Conservation (phyloP, 768 basidiomycete species). For the Mycena crocata region DNA sequence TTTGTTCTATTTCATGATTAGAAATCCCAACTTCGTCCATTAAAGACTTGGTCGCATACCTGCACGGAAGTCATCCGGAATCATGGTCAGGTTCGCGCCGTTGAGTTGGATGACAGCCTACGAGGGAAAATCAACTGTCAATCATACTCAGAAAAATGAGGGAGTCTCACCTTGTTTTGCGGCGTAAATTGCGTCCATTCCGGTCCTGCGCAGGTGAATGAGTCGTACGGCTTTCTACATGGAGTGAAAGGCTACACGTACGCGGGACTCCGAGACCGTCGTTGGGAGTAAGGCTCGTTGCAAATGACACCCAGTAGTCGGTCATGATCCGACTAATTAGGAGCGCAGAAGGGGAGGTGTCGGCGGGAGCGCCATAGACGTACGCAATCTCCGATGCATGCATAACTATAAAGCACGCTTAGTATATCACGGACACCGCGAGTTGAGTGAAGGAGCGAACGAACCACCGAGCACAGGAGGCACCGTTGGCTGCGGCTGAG, state of each 20-base stretch:
- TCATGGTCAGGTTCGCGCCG: constrained; percentile 32
- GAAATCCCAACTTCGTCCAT: background rate
- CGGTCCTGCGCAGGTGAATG: constrained; percentile 12
- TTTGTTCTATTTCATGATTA: constrained; percentile 29
- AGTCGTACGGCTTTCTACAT: background rate
- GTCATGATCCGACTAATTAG: constrained; percentile 51
- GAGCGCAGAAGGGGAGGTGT: constrained; percentile 19
- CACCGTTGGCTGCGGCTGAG: constrained; percentile 42
- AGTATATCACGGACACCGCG: constrained; percentile 29
- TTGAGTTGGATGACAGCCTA: constrained; percentile 39
- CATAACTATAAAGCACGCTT: constrained; percentile 34
- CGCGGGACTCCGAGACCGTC: constrained; percentile 52
- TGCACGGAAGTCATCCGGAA: constrained; percentile 36
- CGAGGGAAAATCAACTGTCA: background rate
- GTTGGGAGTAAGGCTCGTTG: constrained; percentile 55
- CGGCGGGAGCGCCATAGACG: constrained; percentile 42
- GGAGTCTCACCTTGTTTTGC: constrained; percentile 9
- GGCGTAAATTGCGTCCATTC: constrained; percentile 37
- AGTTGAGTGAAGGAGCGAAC: constrained; percentile 5
- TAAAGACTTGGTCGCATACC: background rate
- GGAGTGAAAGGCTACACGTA: constrained; percentile 24
- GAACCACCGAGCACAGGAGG: constrained; percentile 46
- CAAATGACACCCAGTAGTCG: constrained; percentile 61
- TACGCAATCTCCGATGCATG: constrained; percentile 46
- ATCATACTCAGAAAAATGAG: background rate